Percentiles rank a stretch among this genome's conserved stretches.
phyloP scores from a whole-genome alignment of 176 grass and related monocot species.

The Rhynchospora breviuscula region DNA sequence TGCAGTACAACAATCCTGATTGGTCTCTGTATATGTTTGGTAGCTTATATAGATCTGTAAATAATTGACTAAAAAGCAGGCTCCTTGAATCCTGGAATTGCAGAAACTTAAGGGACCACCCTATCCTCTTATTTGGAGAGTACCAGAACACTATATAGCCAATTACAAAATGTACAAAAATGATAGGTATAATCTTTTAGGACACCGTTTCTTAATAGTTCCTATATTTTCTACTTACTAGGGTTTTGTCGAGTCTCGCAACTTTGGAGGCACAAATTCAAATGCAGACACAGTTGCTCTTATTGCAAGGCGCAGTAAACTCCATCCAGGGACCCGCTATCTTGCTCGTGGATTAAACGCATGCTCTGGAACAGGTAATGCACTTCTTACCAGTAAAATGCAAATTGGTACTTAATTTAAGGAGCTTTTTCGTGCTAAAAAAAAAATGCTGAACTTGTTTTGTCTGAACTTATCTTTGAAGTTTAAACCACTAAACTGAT shows the following conservation, averaged over 20 bases:
- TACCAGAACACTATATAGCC: not conserved
- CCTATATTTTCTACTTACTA: slow-evolving; percentile 20
- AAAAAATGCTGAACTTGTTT: not conserved
- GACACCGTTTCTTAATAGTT: not conserved
- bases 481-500: not conserved
- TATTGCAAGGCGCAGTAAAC: slow-evolving; percentile 86
- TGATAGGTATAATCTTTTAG: not conserved
- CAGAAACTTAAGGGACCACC: not conserved
- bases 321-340: slow-evolving; percentile 97
- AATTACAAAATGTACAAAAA: not conserved
- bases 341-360: slow-evolving; percentile 94
- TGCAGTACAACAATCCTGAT: not conserved
- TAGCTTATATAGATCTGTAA: not conserved
- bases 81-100: slow-evolving; percentile 1
- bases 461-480: not conserved
- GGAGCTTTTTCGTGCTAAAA: not conserved
- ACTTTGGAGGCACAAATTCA: slow-evolving; percentile 56
- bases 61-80: not conserved
- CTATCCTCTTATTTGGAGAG: not conserved
- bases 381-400: not conserved
- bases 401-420: not conserved
- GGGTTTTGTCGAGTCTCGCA: slow-evolving; percentile 92
- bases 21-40: not conserved
- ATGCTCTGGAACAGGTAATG: slow-evolving; percentile 77
- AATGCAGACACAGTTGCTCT: slow-evolving; percentile 71